Conservation (phyloP, 2,329 filamentous ascomycete genomes). For the Pseudogymnoascus sp. region DNA sequence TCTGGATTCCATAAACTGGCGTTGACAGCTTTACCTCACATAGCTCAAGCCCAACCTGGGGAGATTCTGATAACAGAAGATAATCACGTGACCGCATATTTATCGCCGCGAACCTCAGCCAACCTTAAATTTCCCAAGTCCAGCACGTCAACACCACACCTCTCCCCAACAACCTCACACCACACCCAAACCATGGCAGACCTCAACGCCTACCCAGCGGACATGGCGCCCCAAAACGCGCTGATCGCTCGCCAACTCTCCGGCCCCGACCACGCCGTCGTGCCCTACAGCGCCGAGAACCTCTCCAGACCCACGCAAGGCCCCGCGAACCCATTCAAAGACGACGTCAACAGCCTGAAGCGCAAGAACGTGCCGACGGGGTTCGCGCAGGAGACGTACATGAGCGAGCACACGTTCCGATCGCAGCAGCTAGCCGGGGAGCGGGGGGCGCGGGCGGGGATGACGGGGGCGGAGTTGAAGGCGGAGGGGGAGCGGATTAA, state of each 20-base stretch:
- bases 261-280: constrained; percentile 50
- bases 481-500: constrained; percentile 60
- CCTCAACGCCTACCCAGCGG: constrained; percentile 56
- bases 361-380: constrained; percentile 80
- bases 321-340: constrained; percentile 67
- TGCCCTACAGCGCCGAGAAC: constrained; percentile 63
- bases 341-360: constrained; percentile 52
- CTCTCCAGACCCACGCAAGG: constrained; percentile 58
- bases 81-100: background rate
- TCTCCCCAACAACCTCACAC: background rate
- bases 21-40: background rate
- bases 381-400: constrained; percentile 74
- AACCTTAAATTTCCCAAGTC: constrained; percentile 3
- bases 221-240: constrained; percentile 56
- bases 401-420: constrained; percentile 87
- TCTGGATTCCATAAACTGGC: background rate
- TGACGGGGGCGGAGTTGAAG: constrained; percentile 52
- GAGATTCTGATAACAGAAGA: background rate
- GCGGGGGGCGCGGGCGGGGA: constrained; percentile 38
- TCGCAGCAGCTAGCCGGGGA: constrained; percentile 65
- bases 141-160: background rate
- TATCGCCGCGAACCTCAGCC: background rate
- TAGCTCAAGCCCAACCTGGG: background rate
- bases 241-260: constrained; percentile 50
- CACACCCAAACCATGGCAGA: constrained; percentile 42